Evolutionary conservation across 106 monocot species (phyloP).

Genomic region (Dioscorea zingiberensis): DNA sequence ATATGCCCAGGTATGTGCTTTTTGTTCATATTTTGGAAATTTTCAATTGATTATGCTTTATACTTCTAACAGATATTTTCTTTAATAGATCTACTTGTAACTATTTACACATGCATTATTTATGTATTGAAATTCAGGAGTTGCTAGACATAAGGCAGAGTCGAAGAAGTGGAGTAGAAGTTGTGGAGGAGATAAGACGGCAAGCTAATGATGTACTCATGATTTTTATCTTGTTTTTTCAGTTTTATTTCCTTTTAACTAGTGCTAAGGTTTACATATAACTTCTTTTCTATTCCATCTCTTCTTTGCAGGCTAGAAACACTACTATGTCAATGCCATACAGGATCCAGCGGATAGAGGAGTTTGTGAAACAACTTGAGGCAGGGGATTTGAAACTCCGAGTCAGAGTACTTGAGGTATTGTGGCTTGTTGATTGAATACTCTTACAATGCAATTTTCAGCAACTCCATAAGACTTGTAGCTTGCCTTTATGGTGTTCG

Average conservation of each 20-base stretch:
- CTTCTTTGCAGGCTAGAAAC: constrained; percentile 65
- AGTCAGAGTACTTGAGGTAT: constrained; percentile 97
- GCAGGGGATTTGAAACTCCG: constrained; percentile 89
- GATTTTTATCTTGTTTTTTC: constrained; percentile 1
- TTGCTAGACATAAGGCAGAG: constrained; percentile 66
- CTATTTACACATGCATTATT: constrained; percentile 4
- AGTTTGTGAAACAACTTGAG: constrained; percentile 83
- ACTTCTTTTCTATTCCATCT: neutral
- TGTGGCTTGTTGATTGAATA: too few species aligned
- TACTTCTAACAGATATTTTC: neutral
- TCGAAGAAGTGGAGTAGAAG: constrained; percentile 40
- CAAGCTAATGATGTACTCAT: constrained; percentile 80
- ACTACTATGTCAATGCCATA: constrained; percentile 87
- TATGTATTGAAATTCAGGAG: constrained; percentile 48
- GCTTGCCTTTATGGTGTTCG: too few species aligned
- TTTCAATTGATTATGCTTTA: neutral
- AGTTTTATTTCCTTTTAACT: neutral
- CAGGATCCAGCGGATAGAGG: constrained; percentile 78
- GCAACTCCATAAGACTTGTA: too few species aligned
- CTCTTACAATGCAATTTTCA: too few species aligned
- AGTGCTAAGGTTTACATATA: neutral
- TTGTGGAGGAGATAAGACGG: constrained; percentile 68
- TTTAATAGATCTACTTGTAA: neutral
- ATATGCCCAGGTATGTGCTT: constrained; percentile 70
- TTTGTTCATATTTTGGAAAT: neutral